These are phyloP conservation scores for Solanum piurae DNA, from an alignment of 257 asterid genomes.

Conservation along the genomic window DNA sequence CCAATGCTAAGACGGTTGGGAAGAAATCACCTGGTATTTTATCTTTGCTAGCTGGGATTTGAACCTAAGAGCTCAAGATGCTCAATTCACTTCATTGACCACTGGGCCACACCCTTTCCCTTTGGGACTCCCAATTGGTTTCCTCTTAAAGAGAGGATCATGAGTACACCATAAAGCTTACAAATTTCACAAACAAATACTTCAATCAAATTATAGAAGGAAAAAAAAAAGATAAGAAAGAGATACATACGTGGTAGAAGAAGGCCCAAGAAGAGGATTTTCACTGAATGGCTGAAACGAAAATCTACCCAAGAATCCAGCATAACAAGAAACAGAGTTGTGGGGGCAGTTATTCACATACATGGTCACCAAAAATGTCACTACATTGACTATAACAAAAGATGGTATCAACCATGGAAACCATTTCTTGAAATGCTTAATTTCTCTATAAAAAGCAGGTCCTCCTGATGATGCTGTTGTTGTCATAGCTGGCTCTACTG, in stretches of 20 bases:
- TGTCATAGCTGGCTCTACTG: slow-evolving; percentile 32
- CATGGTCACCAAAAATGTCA: slow-evolving; percentile 65
- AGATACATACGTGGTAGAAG: slow-evolving; percentile 59
- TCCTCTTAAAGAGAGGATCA: background rate
- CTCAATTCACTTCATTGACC: background rate
- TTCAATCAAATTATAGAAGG: background rate
- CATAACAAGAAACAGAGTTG: slow-evolving; percentile 52
- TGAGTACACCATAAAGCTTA: background rate
- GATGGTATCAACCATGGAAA: slow-evolving; percentile 67
- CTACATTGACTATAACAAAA: slow-evolving; percentile 47
- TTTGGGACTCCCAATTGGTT: background rate
- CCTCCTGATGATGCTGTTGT: slow-evolving; percentile 1
- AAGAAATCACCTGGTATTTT: background rate
- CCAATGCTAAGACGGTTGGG: background rate
- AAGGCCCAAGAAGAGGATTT: slow-evolving; percentile 89
- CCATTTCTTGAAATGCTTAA: slow-evolving; percentile 70
- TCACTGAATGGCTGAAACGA: slow-evolving; percentile 89
- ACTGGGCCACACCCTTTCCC: background rate
- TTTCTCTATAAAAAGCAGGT: slow-evolving; percentile 31
- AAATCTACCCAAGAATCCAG: slow-evolving; percentile 57
- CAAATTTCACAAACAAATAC: background rate
- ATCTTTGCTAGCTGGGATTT: background rate
- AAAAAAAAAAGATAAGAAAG: background rate
- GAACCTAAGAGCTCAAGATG: background rate
- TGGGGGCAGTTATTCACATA: slow-evolving; percentile 62